These are phyloP conservation scores for Zalaria sp. DNA, from an alignment of 2,329 filamentous ascomycete species.

Conservation along the genomic window DNA sequence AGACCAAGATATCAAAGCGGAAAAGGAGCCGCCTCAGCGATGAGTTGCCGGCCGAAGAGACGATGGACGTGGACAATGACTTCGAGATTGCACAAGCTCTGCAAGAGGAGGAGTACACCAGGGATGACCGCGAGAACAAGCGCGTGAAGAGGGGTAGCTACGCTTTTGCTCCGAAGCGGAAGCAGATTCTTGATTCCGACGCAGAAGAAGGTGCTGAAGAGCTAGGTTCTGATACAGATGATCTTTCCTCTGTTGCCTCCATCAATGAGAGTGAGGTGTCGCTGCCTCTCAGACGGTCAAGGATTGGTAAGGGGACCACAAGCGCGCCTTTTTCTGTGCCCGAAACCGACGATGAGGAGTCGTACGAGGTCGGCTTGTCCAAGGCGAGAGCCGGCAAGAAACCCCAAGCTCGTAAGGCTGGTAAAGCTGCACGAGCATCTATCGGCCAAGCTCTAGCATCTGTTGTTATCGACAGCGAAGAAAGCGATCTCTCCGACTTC, in stretches of 20 bases:
- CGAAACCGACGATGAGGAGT: conserved; percentile 16
- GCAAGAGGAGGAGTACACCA: conserved; percentile 21
- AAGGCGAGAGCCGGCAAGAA: conserved; percentile 8
- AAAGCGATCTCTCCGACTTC: conserved; percentile 23
- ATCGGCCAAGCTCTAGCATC: conserved; percentile 13
- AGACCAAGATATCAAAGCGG: conserved; percentile 12
- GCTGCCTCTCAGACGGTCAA: conserved; percentile 5
- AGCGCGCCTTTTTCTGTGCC: conserved; percentile 5
- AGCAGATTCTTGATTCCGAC: conserved; percentile 14
- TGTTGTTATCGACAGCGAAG: conserved; percentile 24
- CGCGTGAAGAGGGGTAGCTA: conserved; percentile 9
- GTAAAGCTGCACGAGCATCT: conserved; percentile 4
- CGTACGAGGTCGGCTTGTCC: conserved; percentile 3
- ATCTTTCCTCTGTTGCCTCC: conserved; percentile 14
- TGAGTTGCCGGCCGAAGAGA: conserved; percentile 12
- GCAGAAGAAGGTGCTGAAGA: conserved; percentile 5
- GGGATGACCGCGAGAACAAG: conserved; percentile 11
- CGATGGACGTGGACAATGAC: conserved; percentile 11
- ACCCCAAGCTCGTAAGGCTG: conserved; percentile 8
- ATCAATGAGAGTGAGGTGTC: conserved; percentile 5
- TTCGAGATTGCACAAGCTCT: conserved; percentile 15
- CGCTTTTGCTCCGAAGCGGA: neutral
- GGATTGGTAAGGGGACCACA: conserved; percentile 3
- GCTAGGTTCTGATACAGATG: conserved; percentile 8
- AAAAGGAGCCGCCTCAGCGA: conserved; percentile 16